Evolutionary conservation across 768 basidiomycete species (phyloP).

Genomic region (Cyclocybe cylindracea): DNA sequence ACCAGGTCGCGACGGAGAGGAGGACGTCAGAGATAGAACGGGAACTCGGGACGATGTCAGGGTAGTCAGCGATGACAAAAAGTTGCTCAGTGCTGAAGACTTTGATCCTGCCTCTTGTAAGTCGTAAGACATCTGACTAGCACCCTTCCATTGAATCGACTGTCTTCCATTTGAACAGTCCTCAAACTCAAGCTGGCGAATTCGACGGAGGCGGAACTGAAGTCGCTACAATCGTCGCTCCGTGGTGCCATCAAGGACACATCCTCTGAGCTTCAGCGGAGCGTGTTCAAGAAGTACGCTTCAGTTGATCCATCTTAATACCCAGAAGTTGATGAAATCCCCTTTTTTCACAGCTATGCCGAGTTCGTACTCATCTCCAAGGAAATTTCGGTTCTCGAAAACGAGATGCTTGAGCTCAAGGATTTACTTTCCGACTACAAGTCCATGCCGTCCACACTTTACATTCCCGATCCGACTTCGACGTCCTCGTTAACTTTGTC

Average conservation of each 20-base stretch:
- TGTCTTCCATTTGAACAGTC: conserved; percentile 39
- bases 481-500: conserved; percentile 46
- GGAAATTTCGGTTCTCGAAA: conserved; percentile 94
- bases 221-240: conserved; percentile 75
- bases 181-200: conserved; percentile 87
- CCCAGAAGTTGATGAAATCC: conserved; percentile 1
- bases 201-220: conserved; percentile 82
- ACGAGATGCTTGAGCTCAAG: conserved; percentile 97
- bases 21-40: conserved; percentile 44
- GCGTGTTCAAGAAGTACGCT: conserved; percentile 89
- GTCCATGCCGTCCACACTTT: conserved; percentile 89
- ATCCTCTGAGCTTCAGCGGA: conserved; percentile 80
- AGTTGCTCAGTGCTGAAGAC: conserved; percentile 68
- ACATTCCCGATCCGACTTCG: conserved; percentile 81
- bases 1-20: conserved; percentile 41
- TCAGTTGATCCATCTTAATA: not conserved
- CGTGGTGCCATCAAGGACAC: conserved; percentile 71
- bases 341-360: conserved; percentile 67
- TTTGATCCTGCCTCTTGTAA: conserved; percentile 90
- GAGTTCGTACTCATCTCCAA: conserved; percentile 97
- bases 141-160: not conserved
- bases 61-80: conserved; percentile 57
- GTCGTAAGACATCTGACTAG: conserved; percentile 29
- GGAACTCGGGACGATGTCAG: conserved; percentile 40
- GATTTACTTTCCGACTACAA: conserved; percentile 95